These are phyloP conservation scores for Aspergillus nomiae DNA, from an alignment of 2,329 filamentous ascomycete genomes.

Conservation along the genomic window DNA sequence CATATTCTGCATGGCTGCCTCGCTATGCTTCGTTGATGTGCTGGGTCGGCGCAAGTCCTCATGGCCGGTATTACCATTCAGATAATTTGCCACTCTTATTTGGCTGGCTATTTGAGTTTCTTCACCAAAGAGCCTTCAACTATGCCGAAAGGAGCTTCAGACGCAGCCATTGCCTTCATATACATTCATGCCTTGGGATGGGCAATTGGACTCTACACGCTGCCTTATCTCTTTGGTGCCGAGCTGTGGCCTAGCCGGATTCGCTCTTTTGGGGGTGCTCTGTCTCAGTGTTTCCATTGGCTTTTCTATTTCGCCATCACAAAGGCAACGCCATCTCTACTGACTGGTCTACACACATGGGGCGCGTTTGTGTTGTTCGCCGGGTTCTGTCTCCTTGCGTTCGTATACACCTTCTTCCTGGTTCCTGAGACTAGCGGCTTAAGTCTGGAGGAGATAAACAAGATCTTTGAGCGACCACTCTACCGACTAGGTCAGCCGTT, in stretches of 20 bases:
- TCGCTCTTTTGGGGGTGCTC: conserved; percentile 46
- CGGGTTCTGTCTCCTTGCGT: no score
- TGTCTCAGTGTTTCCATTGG: conserved; percentile 46
- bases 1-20: conserved; percentile 43
- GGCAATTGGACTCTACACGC: conserved; percentile 34
- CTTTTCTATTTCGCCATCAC: conserved; percentile 45
- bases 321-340: conserved; percentile 38
- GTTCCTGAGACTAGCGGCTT: no score
- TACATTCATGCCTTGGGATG: conserved; percentile 51
- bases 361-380: no score
- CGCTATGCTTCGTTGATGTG: conserved; percentile 49
- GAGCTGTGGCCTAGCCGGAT: conserved; percentile 51
- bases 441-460: no score
- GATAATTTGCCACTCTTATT: conserved; percentile 45
- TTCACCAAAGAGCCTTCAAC: no score
- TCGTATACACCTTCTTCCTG: no score
- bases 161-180: conserved; percentile 47
- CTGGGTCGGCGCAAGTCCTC: conserved; percentile 44
- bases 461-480: no score
- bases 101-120: no score
- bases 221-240: conserved; percentile 49
- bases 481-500: no score
- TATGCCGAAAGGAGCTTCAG: conserved; percentile 22
- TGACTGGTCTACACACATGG: no score
- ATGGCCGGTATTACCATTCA: conserved; percentile 42